Percentiles rank a stretch among this genome's conserved stretches.
Evolutionary conservation across 2,329 filamentous ascomycete genomes (phyloP).

Genomic region (Pyrenochaeta sp.): DNA sequence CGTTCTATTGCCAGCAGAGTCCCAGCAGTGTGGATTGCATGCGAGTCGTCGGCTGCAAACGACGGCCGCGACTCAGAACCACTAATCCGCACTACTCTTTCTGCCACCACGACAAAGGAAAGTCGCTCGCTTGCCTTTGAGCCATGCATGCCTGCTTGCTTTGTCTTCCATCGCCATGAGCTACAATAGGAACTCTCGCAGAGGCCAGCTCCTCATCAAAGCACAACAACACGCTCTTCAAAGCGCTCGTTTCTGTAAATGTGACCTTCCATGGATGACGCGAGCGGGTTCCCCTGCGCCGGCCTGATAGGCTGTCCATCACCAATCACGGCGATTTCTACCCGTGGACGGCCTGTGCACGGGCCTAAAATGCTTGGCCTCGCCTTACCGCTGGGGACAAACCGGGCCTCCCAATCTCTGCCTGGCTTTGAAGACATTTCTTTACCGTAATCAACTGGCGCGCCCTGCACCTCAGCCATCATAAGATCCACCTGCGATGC

Average conservation of each 20-base stretch:
- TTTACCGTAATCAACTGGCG: constrained; percentile 34
- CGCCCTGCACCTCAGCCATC: constrained; percentile 28
- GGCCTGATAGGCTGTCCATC: constrained; percentile 9
- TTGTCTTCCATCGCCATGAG: constrained; percentile 14
- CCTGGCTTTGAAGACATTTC: constrained; percentile 23
- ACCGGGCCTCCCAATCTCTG: constrained; percentile 28
- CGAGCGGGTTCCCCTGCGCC: constrained; percentile 15
- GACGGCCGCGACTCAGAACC: constrained; percentile 16
- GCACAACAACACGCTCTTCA: not conserved
- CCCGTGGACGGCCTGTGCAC: constrained; percentile 28
- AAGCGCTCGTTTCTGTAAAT: constrained; percentile 11
- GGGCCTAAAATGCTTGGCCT: constrained; percentile 33
- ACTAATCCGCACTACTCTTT: constrained; percentile 30
- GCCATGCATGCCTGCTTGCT: constrained; percentile 8
- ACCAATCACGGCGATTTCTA: constrained; percentile 23
- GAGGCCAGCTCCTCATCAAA: constrained; percentile 2
- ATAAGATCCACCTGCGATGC: constrained; percentile 27
- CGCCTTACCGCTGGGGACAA: constrained; percentile 41
- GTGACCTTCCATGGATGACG: constrained; percentile 22
- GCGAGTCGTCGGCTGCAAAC: constrained; percentile 25
- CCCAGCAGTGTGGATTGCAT: not conserved
- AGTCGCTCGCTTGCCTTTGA: constrained; percentile 10
- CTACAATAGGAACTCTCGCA: constrained; percentile 12
- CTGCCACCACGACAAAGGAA: constrained; percentile 27
- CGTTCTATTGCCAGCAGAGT: constrained; percentile 1